Conservation (phyloP, 345 rosid species). For the Pistacia integerrima region DNA sequence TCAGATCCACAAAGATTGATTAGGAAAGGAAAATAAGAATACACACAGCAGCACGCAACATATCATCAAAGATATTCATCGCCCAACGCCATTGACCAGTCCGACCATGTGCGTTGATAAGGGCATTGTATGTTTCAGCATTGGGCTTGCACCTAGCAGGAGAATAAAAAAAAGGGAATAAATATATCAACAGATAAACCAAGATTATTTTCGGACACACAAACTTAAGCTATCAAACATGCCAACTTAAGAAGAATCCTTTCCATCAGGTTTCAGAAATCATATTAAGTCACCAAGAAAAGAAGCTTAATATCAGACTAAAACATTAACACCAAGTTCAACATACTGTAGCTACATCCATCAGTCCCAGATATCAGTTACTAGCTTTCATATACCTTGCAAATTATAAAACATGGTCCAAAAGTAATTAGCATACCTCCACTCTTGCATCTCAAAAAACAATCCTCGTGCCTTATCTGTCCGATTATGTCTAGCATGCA, state of each 20-base stretch:
- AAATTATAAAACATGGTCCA: neutral
- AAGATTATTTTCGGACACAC: neutral
- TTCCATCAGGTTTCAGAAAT: neutral
- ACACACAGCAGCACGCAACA: slow-evolving; percentile 88
- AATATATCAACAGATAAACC: neutral
- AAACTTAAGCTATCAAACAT: neutral
- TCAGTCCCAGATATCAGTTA: slow-evolving; percentile 4
- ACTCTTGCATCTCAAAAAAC: slow-evolving; percentile 94
- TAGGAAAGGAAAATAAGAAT: slow-evolving; percentile 38
- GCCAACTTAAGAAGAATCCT: neutral
- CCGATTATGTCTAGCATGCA: slow-evolving; percentile 75
- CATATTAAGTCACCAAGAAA: neutral
- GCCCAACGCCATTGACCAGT: slow-evolving; percentile 98
- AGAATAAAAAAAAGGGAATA: slow-evolving; percentile 11
- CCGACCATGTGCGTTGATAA: slow-evolving; percentile 88
- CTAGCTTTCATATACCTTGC: neutral
- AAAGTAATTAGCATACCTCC: slow-evolving; percentile 55
- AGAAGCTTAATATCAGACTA: neutral
- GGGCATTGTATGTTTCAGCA: slow-evolving; percentile 86
- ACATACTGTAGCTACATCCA: neutral
- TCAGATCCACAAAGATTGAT: slow-evolving; percentile 34
- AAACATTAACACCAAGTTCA: neutral
- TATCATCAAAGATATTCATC: slow-evolving; percentile 84
- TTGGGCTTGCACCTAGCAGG: slow-evolving; percentile 82
- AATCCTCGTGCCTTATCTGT: slow-evolving; percentile 89